Conservation (phyloP, 2,329 filamentous ascomycete species). For the Ascochyta rabiei region DNA sequence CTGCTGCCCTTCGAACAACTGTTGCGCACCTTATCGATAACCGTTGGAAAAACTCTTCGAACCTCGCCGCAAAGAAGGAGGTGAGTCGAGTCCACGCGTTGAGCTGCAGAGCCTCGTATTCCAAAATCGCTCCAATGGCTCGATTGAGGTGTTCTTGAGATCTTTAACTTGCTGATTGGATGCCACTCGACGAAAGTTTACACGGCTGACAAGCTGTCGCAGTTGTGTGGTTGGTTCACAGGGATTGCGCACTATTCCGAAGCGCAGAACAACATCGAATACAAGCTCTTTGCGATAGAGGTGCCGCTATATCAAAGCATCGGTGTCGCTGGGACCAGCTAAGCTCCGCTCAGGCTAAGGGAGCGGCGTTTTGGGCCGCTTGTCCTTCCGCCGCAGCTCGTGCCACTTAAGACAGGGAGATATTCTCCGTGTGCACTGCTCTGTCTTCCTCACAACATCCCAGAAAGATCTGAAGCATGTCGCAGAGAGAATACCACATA, state of each 20-base stretch:
- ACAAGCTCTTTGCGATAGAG: constrained; percentile 26
- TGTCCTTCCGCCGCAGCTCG: constrained; percentile 40
- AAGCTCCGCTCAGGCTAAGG: constrained; percentile 32
- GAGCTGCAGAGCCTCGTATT: constrained; percentile 9
- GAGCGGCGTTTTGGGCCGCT: constrained; percentile 34
- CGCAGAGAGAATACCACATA: constrained; percentile 52
- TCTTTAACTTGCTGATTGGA: constrained; percentile 28
- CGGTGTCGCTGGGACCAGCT: constrained; percentile 22
- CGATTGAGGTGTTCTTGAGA: constrained; percentile 14
- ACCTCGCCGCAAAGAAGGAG: constrained; percentile 27
- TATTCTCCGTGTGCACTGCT: constrained; percentile 18
- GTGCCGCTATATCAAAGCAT: constrained; percentile 24
- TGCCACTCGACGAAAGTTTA: constrained; percentile 23
- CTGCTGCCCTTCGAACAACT: background rate
- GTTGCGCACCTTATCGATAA: constrained; percentile 35
- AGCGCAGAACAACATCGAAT: constrained; percentile 23
- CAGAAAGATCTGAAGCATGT: constrained; percentile 37
- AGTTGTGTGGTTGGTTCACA: constrained; percentile 37
- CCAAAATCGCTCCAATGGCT: constrained; percentile 26
- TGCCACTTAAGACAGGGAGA: constrained; percentile 31
- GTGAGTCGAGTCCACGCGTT: constrained; percentile 24
- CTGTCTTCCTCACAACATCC: constrained; percentile 18
- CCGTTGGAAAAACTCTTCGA: constrained; percentile 22
- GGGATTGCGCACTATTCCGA: constrained; percentile 31
- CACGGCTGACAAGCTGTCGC: constrained; percentile 36